Percentiles rank a stretch among this genome's conserved stretches.
phyloP scores from a whole-genome alignment of 495 filamentous ascomycete species.

The Parachaetomium inaequale region DNA sequence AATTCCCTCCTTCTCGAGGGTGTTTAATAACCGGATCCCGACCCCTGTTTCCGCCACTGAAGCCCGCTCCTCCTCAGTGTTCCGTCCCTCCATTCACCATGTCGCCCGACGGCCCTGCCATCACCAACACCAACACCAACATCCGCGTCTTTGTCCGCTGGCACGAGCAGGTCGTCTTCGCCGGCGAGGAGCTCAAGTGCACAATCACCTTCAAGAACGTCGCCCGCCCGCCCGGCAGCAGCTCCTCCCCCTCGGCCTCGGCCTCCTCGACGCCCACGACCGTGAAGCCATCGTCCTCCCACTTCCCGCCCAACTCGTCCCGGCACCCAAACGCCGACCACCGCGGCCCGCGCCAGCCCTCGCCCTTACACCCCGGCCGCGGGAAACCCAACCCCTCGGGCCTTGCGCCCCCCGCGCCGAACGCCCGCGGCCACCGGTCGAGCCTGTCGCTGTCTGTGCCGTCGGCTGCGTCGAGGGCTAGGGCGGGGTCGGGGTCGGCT shows the following conservation, averaged over 20 bases:
- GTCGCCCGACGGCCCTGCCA: constrained; percentile 41
- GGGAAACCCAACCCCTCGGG: constrained; percentile 26
- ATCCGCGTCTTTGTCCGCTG: constrained; percentile 93
- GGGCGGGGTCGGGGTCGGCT: constrained; percentile 32
- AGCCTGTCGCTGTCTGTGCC: constrained; percentile 58
- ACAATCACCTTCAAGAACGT: constrained; percentile 95
- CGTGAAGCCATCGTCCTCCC: constrained; percentile 3
- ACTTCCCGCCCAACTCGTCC: not conserved
- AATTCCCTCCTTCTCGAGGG: not conserved
- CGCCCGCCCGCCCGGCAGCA: constrained; percentile 20
- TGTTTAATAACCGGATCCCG: constrained; percentile 5
- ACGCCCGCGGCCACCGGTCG: constrained; percentile 52
- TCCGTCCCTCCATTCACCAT: too few relatives aligned
- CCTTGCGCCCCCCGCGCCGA: constrained; percentile 35
- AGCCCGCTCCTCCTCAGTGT: not conserved
- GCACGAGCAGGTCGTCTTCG: constrained; percentile 87
- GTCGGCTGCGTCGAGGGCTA: constrained; percentile 37
- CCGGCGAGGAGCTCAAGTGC: constrained; percentile 90
- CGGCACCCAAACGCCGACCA: constrained; percentile 17
- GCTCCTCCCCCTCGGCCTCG: not conserved
- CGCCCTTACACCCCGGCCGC: constrained; percentile 22
- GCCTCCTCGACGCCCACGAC: constrained; percentile 4
- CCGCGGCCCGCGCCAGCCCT: constrained; percentile 23
- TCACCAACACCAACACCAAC: constrained; percentile 19
- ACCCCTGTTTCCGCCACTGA: not conserved